Evolutionary conservation across 139 green algal species (phyloP), one percentile per base, ranked within the genome.

Genomic region (Diplosphaera chodatii): DNA sequence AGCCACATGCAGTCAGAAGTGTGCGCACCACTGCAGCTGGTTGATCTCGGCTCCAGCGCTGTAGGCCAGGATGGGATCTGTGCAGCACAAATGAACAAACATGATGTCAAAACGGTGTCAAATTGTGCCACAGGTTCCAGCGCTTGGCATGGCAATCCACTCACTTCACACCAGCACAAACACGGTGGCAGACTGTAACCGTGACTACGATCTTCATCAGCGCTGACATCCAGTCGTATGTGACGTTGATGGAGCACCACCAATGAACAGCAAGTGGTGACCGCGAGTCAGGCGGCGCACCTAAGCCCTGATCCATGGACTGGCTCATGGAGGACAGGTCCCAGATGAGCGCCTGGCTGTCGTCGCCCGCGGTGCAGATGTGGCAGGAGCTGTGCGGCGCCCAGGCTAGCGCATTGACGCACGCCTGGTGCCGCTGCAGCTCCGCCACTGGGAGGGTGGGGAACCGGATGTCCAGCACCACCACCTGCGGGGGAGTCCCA

Each of bases 41-140:
- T 91, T 97, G 34, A 98, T 89, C 70, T 98, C 94, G 22, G 91
- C 83, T 0, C 85, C 85, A 4, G 92, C 94, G 32, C 71, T 85
- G 82, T 98, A 99, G 2, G 93, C 89, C 41, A 99, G 79, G 28
- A 98, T 96, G 21, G 95, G 96, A 74, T 98, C 94, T 79, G 32
- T 79, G 78, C 22, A n/a, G n/a, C n/a, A 48, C 37, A 48, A 48
- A n/a, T n/a, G n/a, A n/a, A n/a, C n/a, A n/a, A n/a, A n/a, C n/a
- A n/a, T n/a, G n/a, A n/a, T n/a, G n/a, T n/a, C n/a, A n/a, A n/a
- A n/a, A n/a, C n/a, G n/a, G 37, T 48, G 37, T 48, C 37, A 48
- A 48, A 48, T n/a, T n/a, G n/a, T n/a, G n/a, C n/a, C n/a, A n/a
- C n/a, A n/a, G n/a, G n/a, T n/a, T n/a, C n/a, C n/a, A n/a, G n/a